Evolutionary conservation across 371 early-diverging fungal species (phyloP).

Genomic region (Gilbertella persicaria): DNA sequence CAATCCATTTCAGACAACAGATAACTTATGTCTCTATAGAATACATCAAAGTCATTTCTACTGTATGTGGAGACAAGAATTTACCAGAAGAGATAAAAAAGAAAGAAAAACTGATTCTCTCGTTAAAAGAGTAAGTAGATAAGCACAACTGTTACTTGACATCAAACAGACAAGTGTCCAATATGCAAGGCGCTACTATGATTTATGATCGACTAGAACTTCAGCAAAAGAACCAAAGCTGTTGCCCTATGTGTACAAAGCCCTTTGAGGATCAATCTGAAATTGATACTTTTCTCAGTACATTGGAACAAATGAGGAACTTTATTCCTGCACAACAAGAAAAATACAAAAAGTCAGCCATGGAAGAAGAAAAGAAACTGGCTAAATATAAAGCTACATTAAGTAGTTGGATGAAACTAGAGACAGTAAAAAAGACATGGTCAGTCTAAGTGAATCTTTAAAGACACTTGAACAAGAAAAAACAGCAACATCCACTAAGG

Average conservation of each 20-base stretch:
- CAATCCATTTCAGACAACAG: too few species aligned
- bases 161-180: constrained; percentile 3
- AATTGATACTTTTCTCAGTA: constrained; percentile 49
- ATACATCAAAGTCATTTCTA: constrained; percentile 3
- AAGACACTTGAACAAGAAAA: constrained; percentile 1
- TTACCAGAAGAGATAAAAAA: constrained; percentile 26
- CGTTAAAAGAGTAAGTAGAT: constrained; percentile 28
- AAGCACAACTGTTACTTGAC: background rate
- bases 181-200: constrained; percentile 42
- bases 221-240: constrained; percentile 44
- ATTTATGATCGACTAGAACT: constrained; percentile 64
- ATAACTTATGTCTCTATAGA: too few species aligned
- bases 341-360: constrained; percentile 36
- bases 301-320: constrained; percentile 29
- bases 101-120: constrained; percentile 12
- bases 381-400: constrained; percentile 14
- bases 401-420: constrained; percentile 13
- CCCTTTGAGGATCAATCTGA: constrained; percentile 53
- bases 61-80: constrained; percentile 27
- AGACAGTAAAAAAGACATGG: constrained; percentile 16
- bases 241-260: constrained; percentile 78
- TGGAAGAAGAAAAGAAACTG: constrained; percentile 21
- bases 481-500: background rate
- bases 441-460: background rate
- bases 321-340: constrained; percentile 1